Base-by-base conservation (phyloP, 441 rosid genomes). In the Omphalea diandra region DNA sequence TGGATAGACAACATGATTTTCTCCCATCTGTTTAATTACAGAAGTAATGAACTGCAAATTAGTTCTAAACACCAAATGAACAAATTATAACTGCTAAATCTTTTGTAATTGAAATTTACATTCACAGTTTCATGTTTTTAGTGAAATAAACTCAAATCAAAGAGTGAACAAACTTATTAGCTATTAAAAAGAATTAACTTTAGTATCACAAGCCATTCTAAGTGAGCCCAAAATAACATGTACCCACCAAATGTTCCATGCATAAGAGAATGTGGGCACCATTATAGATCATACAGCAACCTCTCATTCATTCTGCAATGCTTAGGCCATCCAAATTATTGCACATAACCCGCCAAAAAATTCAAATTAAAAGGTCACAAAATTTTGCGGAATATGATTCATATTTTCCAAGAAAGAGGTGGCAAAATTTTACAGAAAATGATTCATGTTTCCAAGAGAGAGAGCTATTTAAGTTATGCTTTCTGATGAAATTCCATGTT, bases 401-500 rank as follows among this genome's bases (percentile, higher is more conserved):
- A n/a, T n/a, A n/a, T n/a, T n/a, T n/a, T n/a, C n/a, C n/a, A n/a
- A n/a, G n/a, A n/a, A n/a, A n/a, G n/a, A n/a, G n/a, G n/a, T n/a
- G n/a, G n/a, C n/a, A n/a, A n/a, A n/a, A n/a, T n/a, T n/a, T n/a
- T n/a, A n/a, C n/a, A n/a, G n/a, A n/a, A n/a, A n/a, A 29, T 17
- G 24, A 29, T 26, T 63, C 31, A 56, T n/a, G 26, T 29, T 56
- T 56, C 15, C 46, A 5, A n/a, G n/a, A n/a, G n/a, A n/a, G n/a
- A n/a, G n/a, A n/a, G n/a, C n/a, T n/a, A n/a, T n/a, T n/a, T 6
- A 2, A 20, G n/a, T 0, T 2, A 22, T 9, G 20, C 3, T 26
- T 63, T 26, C 33, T 63, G 11, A 40, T 61, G 18, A 12, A 12
- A 38, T 57, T 33, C 32, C 26, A 27, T 29, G 54, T 5, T 63